These are phyloP conservation scores for Apiospora pterosperma DNA, from an alignment of 2,329 filamentous ascomycete genomes.

Conservation along the genomic window DNA sequence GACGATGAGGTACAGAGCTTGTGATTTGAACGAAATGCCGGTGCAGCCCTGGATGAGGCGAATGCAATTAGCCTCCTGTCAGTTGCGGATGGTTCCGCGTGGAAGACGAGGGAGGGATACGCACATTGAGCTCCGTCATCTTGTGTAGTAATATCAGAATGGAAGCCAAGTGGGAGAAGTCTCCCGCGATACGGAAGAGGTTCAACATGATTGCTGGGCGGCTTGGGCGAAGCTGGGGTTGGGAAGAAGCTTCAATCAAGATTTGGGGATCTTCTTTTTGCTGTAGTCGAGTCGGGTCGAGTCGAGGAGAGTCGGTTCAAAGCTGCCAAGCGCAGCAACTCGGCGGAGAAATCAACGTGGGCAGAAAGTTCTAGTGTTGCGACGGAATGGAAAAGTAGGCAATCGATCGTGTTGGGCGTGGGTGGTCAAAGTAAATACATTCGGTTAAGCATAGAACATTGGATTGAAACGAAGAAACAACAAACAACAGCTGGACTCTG, in stretches of 20 bases:
- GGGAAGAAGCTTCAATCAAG: neutral
- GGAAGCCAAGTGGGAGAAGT: constrained; percentile 91
- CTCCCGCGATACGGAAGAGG: constrained; percentile 61
- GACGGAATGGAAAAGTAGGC: neutral
- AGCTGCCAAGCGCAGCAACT: constrained; percentile 2
- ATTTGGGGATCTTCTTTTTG: neutral
- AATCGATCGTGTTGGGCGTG: neutral
- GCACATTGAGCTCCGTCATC: constrained; percentile 88
- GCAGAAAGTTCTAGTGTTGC: no score
- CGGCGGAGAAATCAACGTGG: neutral
- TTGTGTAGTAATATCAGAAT: constrained; percentile 95
- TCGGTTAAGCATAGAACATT: neutral
- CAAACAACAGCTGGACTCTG: neutral
- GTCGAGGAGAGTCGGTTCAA: neutral
- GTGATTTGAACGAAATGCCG: constrained; percentile 98
- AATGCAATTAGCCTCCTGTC: neutral
- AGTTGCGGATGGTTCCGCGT: neutral
- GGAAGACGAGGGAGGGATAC: constrained; percentile 25
- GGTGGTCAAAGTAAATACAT: neutral
- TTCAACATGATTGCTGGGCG: constrained; percentile 39
- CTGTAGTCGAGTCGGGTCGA: neutral
- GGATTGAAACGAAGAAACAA: neutral
- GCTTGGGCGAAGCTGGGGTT: neutral
- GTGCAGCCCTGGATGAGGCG: constrained; percentile 72
- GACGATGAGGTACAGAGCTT: constrained; percentile 90